Evolutionary conservation across 306 rosid genomes (phyloP).

Genomic region (Crotalaria pallida): DNA sequence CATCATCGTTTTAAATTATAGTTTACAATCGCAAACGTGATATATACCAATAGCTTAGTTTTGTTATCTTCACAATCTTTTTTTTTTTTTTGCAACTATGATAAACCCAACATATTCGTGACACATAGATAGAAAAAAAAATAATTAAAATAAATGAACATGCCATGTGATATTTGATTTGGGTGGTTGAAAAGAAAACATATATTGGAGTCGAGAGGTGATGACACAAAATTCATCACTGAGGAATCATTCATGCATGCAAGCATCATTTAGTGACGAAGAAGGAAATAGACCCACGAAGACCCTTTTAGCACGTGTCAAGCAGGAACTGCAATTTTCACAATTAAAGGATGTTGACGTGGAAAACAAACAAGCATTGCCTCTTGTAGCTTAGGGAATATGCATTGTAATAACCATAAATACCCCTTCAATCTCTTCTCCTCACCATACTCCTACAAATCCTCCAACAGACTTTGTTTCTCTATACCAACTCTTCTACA

Average conservation of each 20-base stretch:
- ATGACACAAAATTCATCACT: background rate
- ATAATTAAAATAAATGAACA: no score
- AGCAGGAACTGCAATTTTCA: background rate
- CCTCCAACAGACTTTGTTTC: background rate
- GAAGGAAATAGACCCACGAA: background rate
- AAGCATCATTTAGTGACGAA: background rate
- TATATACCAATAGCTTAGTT: no score
- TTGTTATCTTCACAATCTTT: no score
- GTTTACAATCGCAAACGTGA: no score
- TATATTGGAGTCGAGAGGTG: background rate
- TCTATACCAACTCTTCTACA: background rate
- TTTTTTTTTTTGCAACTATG: no score
- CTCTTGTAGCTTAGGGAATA: background rate
- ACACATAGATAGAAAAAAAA: no score
- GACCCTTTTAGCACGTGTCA: conserved; percentile 18
- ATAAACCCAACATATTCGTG: no score
- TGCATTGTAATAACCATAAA: background rate
- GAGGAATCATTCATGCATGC: background rate
- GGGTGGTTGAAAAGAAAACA: background rate
- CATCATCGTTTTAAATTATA: no score
- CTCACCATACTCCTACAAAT: background rate
- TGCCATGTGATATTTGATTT: background rate
- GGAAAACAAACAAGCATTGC: conserved; percentile 1
- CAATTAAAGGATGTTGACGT: conserved; percentile 10
- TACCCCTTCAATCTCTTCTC: background rate